phyloP scores from a whole-genome alignment of 805 yeast species.

The Hanseniaspora jakobsenii region DNA sequence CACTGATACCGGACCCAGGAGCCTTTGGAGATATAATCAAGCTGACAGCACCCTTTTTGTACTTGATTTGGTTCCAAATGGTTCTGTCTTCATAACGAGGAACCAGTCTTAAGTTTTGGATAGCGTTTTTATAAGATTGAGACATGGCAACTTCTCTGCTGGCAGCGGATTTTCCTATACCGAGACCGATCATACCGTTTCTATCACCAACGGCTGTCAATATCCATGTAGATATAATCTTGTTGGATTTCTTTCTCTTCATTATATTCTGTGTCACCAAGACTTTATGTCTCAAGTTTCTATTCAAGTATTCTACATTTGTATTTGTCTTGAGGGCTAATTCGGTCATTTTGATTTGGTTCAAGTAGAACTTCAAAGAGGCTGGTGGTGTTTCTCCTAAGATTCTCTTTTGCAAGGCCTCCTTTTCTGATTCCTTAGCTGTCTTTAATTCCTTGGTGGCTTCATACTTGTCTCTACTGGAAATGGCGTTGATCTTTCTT shows the following conservation, averaged over 20 bases:
- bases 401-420: no score
- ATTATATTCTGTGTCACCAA: slow-evolving; percentile 68
- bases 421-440: no score
- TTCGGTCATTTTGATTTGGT: slow-evolving; percentile 39
- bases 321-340: slow-evolving; percentile 51
- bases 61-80: slow-evolving; percentile 67
- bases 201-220: slow-evolving; percentile 85
- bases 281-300: slow-evolving; percentile 49
- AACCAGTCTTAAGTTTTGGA: slow-evolving; percentile 65
- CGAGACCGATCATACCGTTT: slow-evolving; percentile 87
- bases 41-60: slow-evolving; percentile 78
- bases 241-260: slow-evolving; percentile 87
- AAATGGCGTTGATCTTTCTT: no score
- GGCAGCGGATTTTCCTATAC: slow-evolving; percentile 85
- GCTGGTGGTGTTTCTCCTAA: slow-evolving; percentile 9
- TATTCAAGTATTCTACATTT: slow-evolving; percentile 45
- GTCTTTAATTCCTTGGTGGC: no score
- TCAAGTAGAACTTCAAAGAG: slow-evolving; percentile 9
- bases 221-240: slow-evolving; percentile 68
- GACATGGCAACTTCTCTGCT: slow-evolving; percentile 47
- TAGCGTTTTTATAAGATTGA: slow-evolving; percentile 89
- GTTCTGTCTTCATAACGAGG: slow-evolving; percentile 90
- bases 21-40: slow-evolving; percentile 76
- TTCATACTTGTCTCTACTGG: no score
- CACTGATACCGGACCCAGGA: slow-evolving; percentile 86